Base-by-base conservation (phyloP, 805 yeast species). In the Candida quercuum region DNA sequence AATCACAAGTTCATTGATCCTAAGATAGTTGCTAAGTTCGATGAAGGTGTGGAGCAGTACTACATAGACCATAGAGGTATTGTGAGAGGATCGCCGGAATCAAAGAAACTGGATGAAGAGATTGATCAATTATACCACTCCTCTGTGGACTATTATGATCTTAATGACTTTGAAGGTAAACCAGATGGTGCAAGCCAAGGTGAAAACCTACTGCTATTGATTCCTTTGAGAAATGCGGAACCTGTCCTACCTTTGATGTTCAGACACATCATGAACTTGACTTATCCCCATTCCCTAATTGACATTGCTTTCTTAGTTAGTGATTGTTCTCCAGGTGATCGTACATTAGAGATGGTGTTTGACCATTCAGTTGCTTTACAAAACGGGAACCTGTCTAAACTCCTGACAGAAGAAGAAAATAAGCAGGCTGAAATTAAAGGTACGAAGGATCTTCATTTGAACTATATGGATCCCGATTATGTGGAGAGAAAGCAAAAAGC, bases 181-280 rank as follows among this genome's bases (percentile, higher is more conserved):
- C 51, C 67, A 2, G 61, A 67, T 28, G 87, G 85, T 13, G 57
- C 56, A 13, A 52, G 47, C 8, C 58, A 69, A 14, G 73, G 76
- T 12, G 94, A 86, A 45, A 73, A 78, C 33, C 77, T 86, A 12
- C 62, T 86, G 39, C 61, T 87, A 36, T 68, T 81, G 43, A 72
- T 86, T 52, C 96, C 96, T 9, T 63, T 86, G 43, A 68, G 94
- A 59, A 81, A 86, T 52, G 94, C 95, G 0, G 83, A 76, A 49
- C 67, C 72, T 21, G 89, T 84, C 16, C 62, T 86, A 43, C 88
- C 93, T 11, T 67, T 86, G 67, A 86, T 88, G 71, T 86, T 87
- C 63, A 80, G 81, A 52, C 85, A 86, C 60, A 64, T 86, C 60
- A 84, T 83, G 91, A 86, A 86, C 58, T 65, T 86, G 60, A 85